Percentiles rank a stretch among this genome's conserved stretches.
These are phyloP conservation scores for Dysphania ambrosioides DNA, from an alignment of 148 eudicot species.

Conservation along the genomic window DNA sequence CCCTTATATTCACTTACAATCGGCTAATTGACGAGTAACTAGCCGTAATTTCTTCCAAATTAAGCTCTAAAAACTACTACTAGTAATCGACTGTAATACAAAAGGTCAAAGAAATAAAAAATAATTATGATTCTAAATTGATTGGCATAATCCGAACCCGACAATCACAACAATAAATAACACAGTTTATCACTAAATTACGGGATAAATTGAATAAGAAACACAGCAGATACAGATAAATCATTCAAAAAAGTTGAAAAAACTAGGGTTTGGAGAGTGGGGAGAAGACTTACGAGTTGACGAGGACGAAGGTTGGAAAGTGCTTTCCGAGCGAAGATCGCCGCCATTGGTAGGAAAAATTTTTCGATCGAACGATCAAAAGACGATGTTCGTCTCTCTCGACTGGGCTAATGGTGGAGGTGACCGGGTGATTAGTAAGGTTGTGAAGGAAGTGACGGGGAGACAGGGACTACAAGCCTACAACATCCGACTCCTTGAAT, in stretches of 20 bases:
- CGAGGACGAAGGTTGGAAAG: slow-evolving; percentile 55
- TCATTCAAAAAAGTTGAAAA: neutral
- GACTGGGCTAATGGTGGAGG: too few relatives aligned
- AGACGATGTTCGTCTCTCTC: slow-evolving; percentile 1
- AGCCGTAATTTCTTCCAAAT: neutral
- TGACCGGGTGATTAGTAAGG: neutral
- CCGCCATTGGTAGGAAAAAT: slow-evolving; percentile 44
- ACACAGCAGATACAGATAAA: neutral
- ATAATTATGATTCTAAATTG: too few relatives aligned
- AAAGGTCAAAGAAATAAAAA: neutral
- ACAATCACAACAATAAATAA: neutral
- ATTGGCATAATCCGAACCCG: neutral
- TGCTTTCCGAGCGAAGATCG: slow-evolving; percentile 67
- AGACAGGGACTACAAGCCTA: neutral
- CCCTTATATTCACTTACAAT: neutral
- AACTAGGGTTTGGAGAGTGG: slow-evolving; percentile 22
- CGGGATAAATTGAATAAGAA: neutral
- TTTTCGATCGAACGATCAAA: slow-evolving; percentile 4
- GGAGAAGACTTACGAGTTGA: slow-evolving; percentile 45
- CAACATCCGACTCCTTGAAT: neutral
- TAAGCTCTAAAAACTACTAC: neutral
- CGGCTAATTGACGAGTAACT: neutral
- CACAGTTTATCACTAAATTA: neutral
- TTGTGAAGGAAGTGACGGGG: slow-evolving; percentile 10
- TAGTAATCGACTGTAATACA: neutral